Evolutionary conservation across 1,139 yeast species (phyloP).

Genomic region (Tardiomyces digboiensis): DNA sequence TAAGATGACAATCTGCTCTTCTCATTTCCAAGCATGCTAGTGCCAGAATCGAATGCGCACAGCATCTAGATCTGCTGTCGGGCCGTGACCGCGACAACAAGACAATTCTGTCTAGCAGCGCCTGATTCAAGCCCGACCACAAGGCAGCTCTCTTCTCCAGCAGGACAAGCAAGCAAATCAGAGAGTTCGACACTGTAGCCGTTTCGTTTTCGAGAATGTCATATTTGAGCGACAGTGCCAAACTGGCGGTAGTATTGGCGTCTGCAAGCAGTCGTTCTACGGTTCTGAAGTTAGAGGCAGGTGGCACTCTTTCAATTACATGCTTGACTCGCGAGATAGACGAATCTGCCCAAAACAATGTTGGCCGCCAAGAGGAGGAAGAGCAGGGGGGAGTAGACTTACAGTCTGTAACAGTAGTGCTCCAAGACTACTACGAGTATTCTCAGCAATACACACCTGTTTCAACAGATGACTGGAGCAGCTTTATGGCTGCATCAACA

Average conservation of each 20-base stretch:
- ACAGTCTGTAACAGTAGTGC: too few relatives aligned
- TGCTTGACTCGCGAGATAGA: too few relatives aligned
- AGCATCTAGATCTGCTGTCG: conserved; percentile 3
- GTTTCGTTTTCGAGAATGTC: conserved; percentile 19
- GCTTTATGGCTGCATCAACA: neutral
- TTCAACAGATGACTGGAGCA: neutral
- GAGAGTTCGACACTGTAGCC: conserved; percentile 15
- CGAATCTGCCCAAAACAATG: too few relatives aligned
- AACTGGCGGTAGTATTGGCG: conserved; percentile 20
- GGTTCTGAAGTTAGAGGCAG: neutral
- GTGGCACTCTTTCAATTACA: neutral
- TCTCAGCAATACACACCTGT: neutral
- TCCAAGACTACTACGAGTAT: too few relatives aligned
- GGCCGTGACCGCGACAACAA: conserved; percentile 10
- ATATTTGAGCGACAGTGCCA: conserved; percentile 20
- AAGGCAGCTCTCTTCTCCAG: conserved; percentile 16
- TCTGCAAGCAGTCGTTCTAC: conserved; percentile 14
- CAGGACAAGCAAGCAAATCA: conserved; percentile 17
- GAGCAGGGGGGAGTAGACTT: too few relatives aligned
- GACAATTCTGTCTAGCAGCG: conserved; percentile 15
- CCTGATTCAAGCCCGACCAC: conserved; percentile 20
- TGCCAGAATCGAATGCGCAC: conserved; percentile 19
- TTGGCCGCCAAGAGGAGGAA: too few relatives aligned
- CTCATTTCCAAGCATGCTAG: conserved; percentile 17
- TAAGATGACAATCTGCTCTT: conserved; percentile 7